Conservation (phyloP, 2,329 filamentous ascomycete species). For the Alternaria panax region DNA sequence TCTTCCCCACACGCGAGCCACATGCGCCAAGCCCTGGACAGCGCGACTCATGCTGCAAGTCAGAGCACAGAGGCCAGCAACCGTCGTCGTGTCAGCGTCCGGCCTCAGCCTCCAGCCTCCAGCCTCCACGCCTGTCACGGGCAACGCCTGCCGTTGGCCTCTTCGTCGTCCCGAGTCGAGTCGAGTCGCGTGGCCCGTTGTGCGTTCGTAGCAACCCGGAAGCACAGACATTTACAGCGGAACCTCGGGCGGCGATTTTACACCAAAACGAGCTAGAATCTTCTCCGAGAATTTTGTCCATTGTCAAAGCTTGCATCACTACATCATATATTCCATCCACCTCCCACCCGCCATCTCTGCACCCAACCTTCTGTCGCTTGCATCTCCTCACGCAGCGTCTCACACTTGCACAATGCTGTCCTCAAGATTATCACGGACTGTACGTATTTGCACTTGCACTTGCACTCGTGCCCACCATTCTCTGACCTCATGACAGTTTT, state of each 20-base stretch:
- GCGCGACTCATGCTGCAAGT: not conserved
- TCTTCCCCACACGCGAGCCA: slow-evolving; percentile 22
- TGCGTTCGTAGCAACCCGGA: slow-evolving; percentile 4
- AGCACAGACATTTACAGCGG: slow-evolving; percentile 29
- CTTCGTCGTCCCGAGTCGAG: not conserved
- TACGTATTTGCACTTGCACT: slow-evolving; percentile 33
- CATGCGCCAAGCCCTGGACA: slow-evolving; percentile 17
- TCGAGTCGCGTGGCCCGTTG: not conserved
- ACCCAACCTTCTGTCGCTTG: slow-evolving; percentile 37
- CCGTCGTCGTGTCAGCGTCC: not conserved
- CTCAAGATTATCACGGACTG: slow-evolving; percentile 52
- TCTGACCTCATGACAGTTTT: slow-evolving; percentile 52
- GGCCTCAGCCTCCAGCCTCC: not conserved
- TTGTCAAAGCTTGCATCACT: slow-evolving; percentile 38
- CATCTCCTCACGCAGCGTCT: slow-evolving; percentile 41
- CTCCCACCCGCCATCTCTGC: slow-evolving; percentile 27
- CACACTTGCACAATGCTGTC: slow-evolving; percentile 48
- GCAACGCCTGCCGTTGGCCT: slow-evolving; percentile 2
- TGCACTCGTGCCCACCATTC: not conserved
- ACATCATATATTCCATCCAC: slow-evolving; percentile 37
- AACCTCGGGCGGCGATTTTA: slow-evolving; percentile 25
- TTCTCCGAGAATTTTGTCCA: slow-evolving; percentile 38
- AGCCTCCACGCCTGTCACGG: not conserved
- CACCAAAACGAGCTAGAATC: slow-evolving; percentile 33
- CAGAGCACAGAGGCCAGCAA: not conserved